Percentiles rank a stretch among this genome's conserved stretches.
These are phyloP conservation scores for Tetracladium setigerum DNA, from an alignment of 495 filamentous ascomycete genomes.

Conservation along the genomic window DNA sequence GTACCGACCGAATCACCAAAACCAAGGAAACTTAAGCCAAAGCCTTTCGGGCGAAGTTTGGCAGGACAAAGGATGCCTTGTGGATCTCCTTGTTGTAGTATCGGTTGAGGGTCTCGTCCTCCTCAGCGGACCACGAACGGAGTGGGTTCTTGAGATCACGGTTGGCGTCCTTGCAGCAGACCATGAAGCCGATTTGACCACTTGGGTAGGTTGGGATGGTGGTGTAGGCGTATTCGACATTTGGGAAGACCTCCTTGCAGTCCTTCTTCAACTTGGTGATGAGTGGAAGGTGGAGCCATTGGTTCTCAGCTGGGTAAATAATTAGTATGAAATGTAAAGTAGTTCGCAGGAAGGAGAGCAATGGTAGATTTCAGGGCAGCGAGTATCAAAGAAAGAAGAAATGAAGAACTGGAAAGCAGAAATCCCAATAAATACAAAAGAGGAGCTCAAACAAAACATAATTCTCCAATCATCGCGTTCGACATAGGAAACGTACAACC, in stretches of 20 bases:
- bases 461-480: constrained; percentile 16
- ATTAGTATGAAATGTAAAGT: constrained; percentile 21
- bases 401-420: constrained; percentile 4
- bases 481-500: constrained; percentile 89
- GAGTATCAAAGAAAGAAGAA: constrained; percentile 18
- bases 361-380: constrained; percentile 6
- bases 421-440: constrained; percentile 21
- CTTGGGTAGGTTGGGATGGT: constrained; percentile 99
- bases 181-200: constrained; percentile 99
- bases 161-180: constrained; percentile 88
- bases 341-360: constrained; percentile 5
- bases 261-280: constrained; percentile 90
- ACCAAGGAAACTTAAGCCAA: constrained; percentile 46
- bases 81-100: constrained; percentile 98
- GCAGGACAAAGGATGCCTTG: constrained; percentile 85
- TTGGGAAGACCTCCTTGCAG: constrained; percentile 95
- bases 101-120: constrained; percentile 83
- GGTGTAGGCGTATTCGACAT: constrained; percentile 97
- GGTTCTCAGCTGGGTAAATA: constrained; percentile 76
- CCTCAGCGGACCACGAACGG: constrained; percentile 69
- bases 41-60: constrained; percentile 82
- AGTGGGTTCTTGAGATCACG: constrained; percentile 79
- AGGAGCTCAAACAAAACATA: constrained; percentile 2
- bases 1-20: too few species aligned
- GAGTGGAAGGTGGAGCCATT: constrained; percentile 92